Evolutionary conservation across 164 flowering plant genomes (phyloP).

Genomic region (Houttuynia cordata): DNA sequence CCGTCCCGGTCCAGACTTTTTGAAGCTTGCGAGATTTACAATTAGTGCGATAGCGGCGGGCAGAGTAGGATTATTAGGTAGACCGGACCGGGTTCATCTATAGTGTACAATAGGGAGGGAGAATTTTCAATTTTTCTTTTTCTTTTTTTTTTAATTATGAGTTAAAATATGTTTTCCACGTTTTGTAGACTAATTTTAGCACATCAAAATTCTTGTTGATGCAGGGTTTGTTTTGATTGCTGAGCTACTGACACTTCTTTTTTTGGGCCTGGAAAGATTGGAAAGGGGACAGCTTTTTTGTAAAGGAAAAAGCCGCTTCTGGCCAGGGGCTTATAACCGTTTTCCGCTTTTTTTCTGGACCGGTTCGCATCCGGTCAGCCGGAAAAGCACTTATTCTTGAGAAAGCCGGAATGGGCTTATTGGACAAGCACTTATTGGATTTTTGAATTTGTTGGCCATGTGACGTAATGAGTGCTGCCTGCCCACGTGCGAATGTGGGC

Average conservation of each 20-base stretch:
- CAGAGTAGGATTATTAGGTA: background rate
- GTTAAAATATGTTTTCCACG: too few relatives aligned
- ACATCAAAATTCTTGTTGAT: too few relatives aligned
- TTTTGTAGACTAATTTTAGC: background rate
- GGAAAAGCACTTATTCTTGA: background rate
- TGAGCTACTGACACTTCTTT: too few relatives aligned
- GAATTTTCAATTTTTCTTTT: background rate
- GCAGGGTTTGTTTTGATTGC: too few relatives aligned
- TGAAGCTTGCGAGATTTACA: slow-evolving; percentile 6
- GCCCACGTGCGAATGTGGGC: background rate
- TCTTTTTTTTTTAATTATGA: too few relatives aligned
- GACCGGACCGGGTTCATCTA: background rate
- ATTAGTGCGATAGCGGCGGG: too few relatives aligned
- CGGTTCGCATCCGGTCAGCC: background rate
- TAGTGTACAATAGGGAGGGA: background rate
- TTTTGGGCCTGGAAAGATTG: background rate
- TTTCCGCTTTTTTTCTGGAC: background rate
- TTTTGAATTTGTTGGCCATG: background rate
- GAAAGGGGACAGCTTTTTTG: background rate
- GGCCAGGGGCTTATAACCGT: background rate
- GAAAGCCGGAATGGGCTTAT: too few relatives aligned
- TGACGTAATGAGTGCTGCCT: background rate
- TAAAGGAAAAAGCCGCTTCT: background rate
- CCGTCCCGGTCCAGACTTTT: slow-evolving; percentile 20
- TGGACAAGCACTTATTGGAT: too few relatives aligned